Evolutionary conservation across 2,329 filamentous ascomycete genomes (phyloP).

Genomic region (Fusarium annulatum): DNA sequence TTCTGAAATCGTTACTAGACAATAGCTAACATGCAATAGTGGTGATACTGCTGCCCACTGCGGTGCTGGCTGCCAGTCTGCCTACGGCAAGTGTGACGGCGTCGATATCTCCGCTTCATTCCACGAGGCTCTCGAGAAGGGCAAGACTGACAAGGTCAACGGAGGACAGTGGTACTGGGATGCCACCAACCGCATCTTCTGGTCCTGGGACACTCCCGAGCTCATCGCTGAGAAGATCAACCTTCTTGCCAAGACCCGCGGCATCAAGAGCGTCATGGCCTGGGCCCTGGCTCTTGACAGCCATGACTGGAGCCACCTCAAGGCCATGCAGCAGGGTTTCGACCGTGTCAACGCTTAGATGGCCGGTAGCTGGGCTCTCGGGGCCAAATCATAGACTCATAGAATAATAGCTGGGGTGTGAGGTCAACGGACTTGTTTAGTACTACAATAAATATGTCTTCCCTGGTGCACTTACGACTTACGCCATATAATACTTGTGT

Average conservation of each 20-base stretch:
- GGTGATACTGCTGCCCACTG: constrained; percentile 37
- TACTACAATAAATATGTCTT: not conserved
- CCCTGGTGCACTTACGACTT: not conserved
- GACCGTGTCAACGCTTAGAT: not conserved
- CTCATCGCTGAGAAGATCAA: constrained; percentile 61
- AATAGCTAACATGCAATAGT: not conserved
- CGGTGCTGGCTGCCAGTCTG: constrained; percentile 34
- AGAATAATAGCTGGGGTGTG: not conserved
- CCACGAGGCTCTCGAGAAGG: constrained; percentile 53
- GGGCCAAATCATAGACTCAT: not conserved
- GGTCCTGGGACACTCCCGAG: constrained; percentile 66
- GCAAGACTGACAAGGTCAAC: constrained; percentile 57
- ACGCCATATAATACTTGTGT: rapidly evolving
- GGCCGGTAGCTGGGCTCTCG: not conserved
- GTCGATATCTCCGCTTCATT: constrained; percentile 48
- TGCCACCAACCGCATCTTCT: constrained; percentile 57
- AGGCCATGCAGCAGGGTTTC: constrained; percentile 52
- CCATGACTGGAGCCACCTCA: constrained; percentile 56
- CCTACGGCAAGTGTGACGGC: constrained; percentile 35
- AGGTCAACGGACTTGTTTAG: not conserved
- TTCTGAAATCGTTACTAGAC: rapidly evolving
- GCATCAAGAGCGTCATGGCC: constrained; percentile 63
- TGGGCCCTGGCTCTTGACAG: constrained; percentile 65
- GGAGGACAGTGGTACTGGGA: constrained; percentile 69
- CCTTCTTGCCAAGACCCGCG: constrained; percentile 53